A percentile compares a stretch with the other conserved stretches of the same genome.
Conservation (phyloP, 805 yeast species). For the Wickerhamomyces strasburgensis region DNA sequence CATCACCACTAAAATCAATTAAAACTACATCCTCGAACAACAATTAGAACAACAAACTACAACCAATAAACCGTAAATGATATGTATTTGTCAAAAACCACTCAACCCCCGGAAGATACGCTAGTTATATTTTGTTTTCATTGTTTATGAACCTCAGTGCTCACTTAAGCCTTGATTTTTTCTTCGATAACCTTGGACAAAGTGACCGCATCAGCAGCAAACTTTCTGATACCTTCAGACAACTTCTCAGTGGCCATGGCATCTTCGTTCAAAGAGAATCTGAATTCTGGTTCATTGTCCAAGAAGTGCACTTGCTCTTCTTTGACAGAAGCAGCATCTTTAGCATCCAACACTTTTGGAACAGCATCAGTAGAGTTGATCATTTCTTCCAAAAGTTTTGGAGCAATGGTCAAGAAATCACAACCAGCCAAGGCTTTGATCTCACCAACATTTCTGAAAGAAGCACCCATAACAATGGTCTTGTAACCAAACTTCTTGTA, state of each 20-base stretch:
- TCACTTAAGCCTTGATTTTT: constrained; percentile 39
- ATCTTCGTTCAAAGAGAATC: constrained; percentile 89
- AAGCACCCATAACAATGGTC: constrained; percentile 99
- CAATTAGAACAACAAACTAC: no score
- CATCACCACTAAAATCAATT: no score
- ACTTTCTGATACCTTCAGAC: constrained; percentile 95
- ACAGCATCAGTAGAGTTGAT: constrained; percentile 71
- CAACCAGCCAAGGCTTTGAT: constrained; percentile 95
- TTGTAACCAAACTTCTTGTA: constrained; percentile 95
- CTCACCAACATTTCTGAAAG: constrained; percentile 96
- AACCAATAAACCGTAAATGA: no score
- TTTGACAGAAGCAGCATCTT: constrained; percentile 50
- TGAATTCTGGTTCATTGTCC: constrained; percentile 84
- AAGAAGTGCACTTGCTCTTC: constrained; percentile 72
- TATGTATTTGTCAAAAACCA: no score
- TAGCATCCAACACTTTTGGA: constrained; percentile 76
- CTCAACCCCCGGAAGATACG: no score
- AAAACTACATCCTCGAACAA: no score
- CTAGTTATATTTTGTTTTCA: no score
- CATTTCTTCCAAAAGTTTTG: constrained; percentile 85
- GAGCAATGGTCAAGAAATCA: constrained; percentile 94
- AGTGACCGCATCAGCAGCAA: constrained; percentile 88
- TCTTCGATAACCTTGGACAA: constrained; percentile 62
- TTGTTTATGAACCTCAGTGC: not conserved
- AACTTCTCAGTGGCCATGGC: constrained; percentile 98